phyloP scores from a whole-genome alignment of 768 basidiomycete species.

The Xerocomus potaroensis region DNA sequence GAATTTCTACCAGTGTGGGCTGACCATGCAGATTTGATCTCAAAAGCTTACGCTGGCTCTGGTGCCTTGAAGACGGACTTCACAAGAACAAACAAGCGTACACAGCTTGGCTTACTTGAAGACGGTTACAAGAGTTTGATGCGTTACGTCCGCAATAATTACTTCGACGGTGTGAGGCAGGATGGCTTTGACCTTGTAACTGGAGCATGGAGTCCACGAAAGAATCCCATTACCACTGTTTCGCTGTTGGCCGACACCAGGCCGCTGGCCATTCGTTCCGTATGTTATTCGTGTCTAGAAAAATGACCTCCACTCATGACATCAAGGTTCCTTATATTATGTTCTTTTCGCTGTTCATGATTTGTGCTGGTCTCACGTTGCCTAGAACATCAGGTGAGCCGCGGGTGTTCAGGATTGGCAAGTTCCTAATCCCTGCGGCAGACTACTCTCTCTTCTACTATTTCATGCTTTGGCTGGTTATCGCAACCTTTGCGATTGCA shows the following conservation, averaged over 20 bases:
- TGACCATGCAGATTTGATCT: conserved; percentile 89
- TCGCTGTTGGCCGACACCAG: conserved; percentile 74
- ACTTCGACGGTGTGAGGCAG: conserved; percentile 89
- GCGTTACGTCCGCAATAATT: conserved; percentile 94
- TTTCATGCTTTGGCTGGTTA: conserved; percentile 72
- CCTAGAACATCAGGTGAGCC: conserved; percentile 81
- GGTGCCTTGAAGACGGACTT: conserved; percentile 97
- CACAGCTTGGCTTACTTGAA: conserved; percentile 70
- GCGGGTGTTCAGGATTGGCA: neutral
- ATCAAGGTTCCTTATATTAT: conserved; percentile 78
- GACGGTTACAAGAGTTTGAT: conserved; percentile 82
- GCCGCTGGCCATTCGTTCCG: conserved; percentile 80
- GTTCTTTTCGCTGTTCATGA: conserved; percentile 82
- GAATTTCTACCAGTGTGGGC: conserved; percentile 99
- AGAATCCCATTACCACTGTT: conserved; percentile 62
- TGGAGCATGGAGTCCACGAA: conserved; percentile 84
- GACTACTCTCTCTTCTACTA: conserved; percentile 86
- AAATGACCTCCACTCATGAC: conserved; percentile 2
- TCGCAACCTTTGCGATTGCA: conserved; percentile 55
- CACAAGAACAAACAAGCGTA: conserved; percentile 89
- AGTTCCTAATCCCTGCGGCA: conserved; percentile 26
- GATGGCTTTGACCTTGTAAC: conserved; percentile 95
- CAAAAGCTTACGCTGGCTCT: conserved; percentile 89
- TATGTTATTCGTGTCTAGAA: conserved; percentile 36
- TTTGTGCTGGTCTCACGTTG: conserved; percentile 78